phyloP scores from a whole-genome alignment of 805 yeast species.

The Zygotorulaspora florentina region DNA sequence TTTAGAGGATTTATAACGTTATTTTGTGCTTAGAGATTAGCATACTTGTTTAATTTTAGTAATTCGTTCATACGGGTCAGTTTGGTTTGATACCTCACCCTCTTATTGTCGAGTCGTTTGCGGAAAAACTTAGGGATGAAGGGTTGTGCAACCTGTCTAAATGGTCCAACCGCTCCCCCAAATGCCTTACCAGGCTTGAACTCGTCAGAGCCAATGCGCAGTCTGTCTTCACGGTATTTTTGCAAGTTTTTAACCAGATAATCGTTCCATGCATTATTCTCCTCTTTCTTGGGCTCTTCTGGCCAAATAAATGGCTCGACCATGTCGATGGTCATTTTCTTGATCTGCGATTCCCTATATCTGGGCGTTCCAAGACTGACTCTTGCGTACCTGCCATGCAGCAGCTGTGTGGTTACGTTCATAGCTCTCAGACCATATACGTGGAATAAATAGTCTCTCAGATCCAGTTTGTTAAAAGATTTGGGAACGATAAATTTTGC shows the following conservation, averaged over 20 bases:
- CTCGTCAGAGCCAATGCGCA: conserved; percentile 60
- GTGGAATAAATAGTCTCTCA: conserved; percentile 89
- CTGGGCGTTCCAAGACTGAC: conserved; percentile 60
- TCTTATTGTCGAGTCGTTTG: conserved; percentile 45
- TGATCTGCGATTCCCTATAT: conserved; percentile 72
- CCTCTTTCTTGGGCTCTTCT: conserved; percentile 41
- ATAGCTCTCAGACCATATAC: conserved; percentile 87
- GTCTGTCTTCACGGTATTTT: conserved; percentile 49
- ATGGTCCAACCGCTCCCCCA: conserved; percentile 60
- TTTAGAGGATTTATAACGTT: neutral
- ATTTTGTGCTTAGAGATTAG: conserved; percentile 1
- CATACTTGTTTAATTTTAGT: conserved; percentile 14
- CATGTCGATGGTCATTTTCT: conserved; percentile 97
- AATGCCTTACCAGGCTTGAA: conserved; percentile 66
- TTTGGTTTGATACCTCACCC: conserved; percentile 26
- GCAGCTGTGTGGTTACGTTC: conserved; percentile 79
- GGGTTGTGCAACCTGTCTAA: conserved; percentile 58
- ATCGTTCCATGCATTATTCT: conserved; percentile 41
- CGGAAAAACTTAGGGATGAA: conserved; percentile 52
- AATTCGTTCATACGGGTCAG: conserved; percentile 16
- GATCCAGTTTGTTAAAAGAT: conserved; percentile 87
- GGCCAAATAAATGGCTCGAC: conserved; percentile 97
- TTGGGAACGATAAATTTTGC: conserved; percentile 95
- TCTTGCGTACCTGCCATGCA: conserved; percentile 66
- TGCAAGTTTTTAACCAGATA: conserved; percentile 45